Evolutionary conservation across 2,329 filamentous ascomycete species (phyloP), one percentile per base, ranked within the genome.

Genomic region (Lachnellula occidentalis): DNA sequence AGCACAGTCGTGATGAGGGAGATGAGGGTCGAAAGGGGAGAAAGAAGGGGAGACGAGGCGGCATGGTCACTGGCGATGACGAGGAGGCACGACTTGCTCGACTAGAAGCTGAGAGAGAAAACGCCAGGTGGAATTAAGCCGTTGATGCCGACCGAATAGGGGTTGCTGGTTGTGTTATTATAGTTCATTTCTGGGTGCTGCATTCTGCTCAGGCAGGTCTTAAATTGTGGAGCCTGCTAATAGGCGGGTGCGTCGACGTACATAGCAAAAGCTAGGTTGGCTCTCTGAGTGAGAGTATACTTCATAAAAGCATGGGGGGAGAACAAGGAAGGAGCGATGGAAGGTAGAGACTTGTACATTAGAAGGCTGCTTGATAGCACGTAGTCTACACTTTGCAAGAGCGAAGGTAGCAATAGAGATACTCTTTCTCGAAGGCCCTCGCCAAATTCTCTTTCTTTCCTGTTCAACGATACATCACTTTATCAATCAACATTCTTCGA

Each of bases 71-170:
- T 9, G 64, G 59, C 11, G 67, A 68, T 21, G 61, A 56, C 41
- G 66, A 70, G 19, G 67, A 69, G 55, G 67, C 61, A 19, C 65
- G 71, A 37, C 64, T 70, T 31, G 61, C 64, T 47, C 71, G 80
- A 56, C 69, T 81, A 45, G 83, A 86, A 68, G 77, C 74, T 31
- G 83, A 87, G 69, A 74, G 83, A 58, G 82, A 86, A 64, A 74
- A 58, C 43, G 68, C 61, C 12, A 61, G 72, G 57, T 73, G 71
- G 71, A 59, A 34, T 42, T 67, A 54, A 47, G 7, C 17, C 2
- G 6, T 17, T 9, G 41, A 39, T 39, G 15, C 37, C 14, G 12
- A 39, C 37, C 14, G 12, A 39, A 39, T 6, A n/a, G 37, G 37
- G 15, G 15, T 39, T 39, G 37, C 27, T 31, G 11, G 14, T 17